phyloP scores from a whole-genome alignment of 108 stramenopile species.

The Skeletonema menzelii region DNA sequence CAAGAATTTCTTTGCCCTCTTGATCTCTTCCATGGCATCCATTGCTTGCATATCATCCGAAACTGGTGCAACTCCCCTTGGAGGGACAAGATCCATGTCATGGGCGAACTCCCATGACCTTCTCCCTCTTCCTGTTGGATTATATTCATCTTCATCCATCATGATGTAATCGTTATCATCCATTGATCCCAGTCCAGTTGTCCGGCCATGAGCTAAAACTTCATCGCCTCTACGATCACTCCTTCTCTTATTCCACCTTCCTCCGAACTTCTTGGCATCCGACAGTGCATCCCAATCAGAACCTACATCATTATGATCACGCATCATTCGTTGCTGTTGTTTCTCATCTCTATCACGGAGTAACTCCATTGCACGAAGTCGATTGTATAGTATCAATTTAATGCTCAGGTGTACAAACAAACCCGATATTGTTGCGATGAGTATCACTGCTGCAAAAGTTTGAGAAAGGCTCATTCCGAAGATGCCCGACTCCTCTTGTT shows the following conservation, averaged over 20 bases:
- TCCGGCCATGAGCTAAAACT: constrained; percentile 27
- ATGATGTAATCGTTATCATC: constrained; percentile 16
- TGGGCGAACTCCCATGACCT: constrained; percentile 70
- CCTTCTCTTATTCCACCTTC: constrained; percentile 4
- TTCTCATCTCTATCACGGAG: constrained; percentile 45
- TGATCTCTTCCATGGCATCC: constrained; percentile 75
- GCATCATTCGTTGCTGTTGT: constrained; percentile 14
- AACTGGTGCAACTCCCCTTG: constrained; percentile 43
- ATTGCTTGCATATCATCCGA: constrained; percentile 57
- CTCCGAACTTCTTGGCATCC: constrained; percentile 30
- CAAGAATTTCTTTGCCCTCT: constrained; percentile 49
- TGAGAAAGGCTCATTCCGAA: no score
- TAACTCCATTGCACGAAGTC: no score
- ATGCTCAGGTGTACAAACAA: no score
- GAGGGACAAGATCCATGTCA: constrained; percentile 82
- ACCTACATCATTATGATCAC: constrained; percentile 26
- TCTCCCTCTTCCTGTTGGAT: constrained; percentile 7
- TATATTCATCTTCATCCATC: constrained; percentile 6
- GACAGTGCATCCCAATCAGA: constrained; percentile 37
- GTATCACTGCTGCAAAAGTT: no score
- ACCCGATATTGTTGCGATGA: no score
- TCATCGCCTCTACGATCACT: constrained; percentile 13
- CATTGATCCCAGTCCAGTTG: constrained; percentile 30
- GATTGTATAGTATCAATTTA: no score
- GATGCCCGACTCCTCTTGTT: no score